phyloP scores from a whole-genome alignment of 768 basidiomycete species.

The Termitomyces sp. region DNA sequence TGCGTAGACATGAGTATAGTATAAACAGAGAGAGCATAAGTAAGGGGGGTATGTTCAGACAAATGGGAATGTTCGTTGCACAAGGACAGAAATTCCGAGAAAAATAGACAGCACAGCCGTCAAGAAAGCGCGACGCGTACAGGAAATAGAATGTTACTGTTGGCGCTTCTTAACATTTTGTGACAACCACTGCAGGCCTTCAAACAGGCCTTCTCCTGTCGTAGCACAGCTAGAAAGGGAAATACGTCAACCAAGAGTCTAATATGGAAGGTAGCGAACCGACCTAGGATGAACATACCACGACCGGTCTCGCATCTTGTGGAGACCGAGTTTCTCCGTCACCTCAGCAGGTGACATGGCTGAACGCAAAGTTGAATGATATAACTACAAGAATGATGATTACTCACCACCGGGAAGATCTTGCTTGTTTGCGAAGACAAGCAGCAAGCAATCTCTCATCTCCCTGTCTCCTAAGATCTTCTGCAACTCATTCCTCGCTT shows the following conservation, averaged over 20 bases:
- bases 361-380: conserved; percentile 19
- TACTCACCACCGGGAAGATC: conserved; percentile 90
- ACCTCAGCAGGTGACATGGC: conserved; percentile 99
- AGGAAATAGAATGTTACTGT: conserved; percentile 33
- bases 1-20: conserved; percentile 34
- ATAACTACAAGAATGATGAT: neutral
- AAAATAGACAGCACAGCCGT: conserved; percentile 17
- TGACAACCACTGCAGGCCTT: conserved; percentile 95
- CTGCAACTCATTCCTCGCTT: conserved; percentile 93
- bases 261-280: conserved; percentile 17
- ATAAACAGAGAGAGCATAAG: conserved; percentile 20
- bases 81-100: conserved; percentile 11
- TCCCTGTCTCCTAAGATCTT: conserved; percentile 94
- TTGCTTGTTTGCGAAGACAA: conserved; percentile 99
- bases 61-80: conserved; percentile 17
- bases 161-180: conserved; percentile 95
- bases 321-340: conserved; percentile 92
- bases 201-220: conserved; percentile 94
- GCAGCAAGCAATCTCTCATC: conserved; percentile 94
- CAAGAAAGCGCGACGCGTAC: conserved; percentile 11
- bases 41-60: conserved; percentile 28
- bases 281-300: conserved; percentile 99
- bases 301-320: conserved; percentile 93
- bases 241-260: conserved; percentile 3
- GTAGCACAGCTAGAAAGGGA: conserved; percentile 72